Percentiles rank a stretch among this genome's conserved stretches.
Evolutionary conservation across 2,329 filamentous ascomycete species (phyloP).

Genomic region (Fonsecaea nubica): DNA sequence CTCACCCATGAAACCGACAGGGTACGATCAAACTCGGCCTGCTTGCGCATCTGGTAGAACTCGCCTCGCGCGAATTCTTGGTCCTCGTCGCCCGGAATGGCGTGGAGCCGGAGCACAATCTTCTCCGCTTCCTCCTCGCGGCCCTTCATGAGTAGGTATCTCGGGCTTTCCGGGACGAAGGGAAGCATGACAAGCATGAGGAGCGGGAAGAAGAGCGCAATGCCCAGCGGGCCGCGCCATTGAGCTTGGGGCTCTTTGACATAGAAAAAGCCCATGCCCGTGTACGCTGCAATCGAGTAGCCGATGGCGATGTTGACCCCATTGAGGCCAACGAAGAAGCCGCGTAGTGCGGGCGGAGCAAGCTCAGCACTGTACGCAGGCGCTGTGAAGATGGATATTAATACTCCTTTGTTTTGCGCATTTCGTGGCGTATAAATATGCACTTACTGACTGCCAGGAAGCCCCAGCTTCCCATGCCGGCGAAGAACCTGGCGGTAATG

Average conservation of each 20-base stretch:
- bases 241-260: slow-evolving; percentile 20
- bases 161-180: slow-evolving; percentile 42
- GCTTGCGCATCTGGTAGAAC: slow-evolving; percentile 33
- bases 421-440: background rate
- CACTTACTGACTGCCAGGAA: slow-evolving; percentile 28
- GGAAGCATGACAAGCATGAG: slow-evolving; percentile 38
- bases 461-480: slow-evolving; percentile 30
- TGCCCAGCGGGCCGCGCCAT: slow-evolving; percentile 33
- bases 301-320: slow-evolving; percentile 31
- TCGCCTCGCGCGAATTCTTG: slow-evolving; percentile 26
- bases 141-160: slow-evolving; percentile 42
- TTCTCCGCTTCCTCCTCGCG: slow-evolving; percentile 37
- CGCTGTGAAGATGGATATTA: slow-evolving; percentile 12
- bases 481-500: slow-evolving; percentile 31
- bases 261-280: slow-evolving; percentile 35
- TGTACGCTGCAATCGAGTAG: slow-evolving; percentile 32
- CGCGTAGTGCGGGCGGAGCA: slow-evolving; percentile 29
- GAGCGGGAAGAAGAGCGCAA: slow-evolving; percentile 32
- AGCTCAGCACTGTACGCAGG: slow-evolving; percentile 31
- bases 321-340: slow-evolving; percentile 31
- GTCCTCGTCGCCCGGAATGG: slow-evolving; percentile 22
- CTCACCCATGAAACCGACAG: slow-evolving; percentile 23
- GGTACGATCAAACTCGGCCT: slow-evolving; percentile 27
- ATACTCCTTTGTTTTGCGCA: background rate
- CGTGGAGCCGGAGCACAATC: slow-evolving; percentile 35